These are phyloP conservation scores for Globisporangium perplexum DNA, from an alignment of 352 stramenopile genomes.

Conservation along the genomic window DNA sequence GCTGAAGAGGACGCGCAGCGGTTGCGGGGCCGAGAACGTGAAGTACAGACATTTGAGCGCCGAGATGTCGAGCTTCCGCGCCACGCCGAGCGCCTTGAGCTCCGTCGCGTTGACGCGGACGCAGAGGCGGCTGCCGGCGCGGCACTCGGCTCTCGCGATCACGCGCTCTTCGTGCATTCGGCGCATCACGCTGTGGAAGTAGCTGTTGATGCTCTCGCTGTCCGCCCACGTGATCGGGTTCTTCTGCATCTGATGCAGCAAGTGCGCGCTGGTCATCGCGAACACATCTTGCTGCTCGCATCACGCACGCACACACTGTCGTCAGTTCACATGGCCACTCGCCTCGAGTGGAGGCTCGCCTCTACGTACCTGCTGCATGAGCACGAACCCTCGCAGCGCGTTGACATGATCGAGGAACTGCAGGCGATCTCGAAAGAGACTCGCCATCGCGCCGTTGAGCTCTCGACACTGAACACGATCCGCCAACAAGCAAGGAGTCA, in stretches of 20 bases:
- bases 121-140: conserved; percentile 38
- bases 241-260: conserved; percentile 47
- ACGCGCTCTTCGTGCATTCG: conserved; percentile 36
- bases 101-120: conserved; percentile 46
- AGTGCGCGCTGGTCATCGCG: conserved; percentile 29
- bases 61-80: conserved; percentile 43
- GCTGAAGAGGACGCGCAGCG: conserved; percentile 59
- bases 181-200: conserved; percentile 51
- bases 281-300: conserved; percentile 66
- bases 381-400: conserved; percentile 45
- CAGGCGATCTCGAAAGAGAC: conserved; percentile 47
- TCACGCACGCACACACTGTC: background rate
- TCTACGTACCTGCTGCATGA: conserved; percentile 65
- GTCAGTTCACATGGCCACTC: background rate
- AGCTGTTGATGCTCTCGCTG: conserved; percentile 44
- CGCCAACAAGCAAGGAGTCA: background rate
- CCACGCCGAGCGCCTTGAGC: conserved; percentile 26
- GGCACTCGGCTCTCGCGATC: conserved; percentile 25
- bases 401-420: conserved; percentile 46
- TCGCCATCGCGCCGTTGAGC: conserved; percentile 41
- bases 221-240: conserved; percentile 56
- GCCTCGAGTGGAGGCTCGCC: too few relatives aligned
- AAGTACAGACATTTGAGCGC: conserved; percentile 56
- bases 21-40: conserved; percentile 36
- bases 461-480: conserved; percentile 31